phyloP scores from a whole-genome alignment of 2,329 filamentous ascomycete genomes.

The Calonectria fujianensis region DNA sequence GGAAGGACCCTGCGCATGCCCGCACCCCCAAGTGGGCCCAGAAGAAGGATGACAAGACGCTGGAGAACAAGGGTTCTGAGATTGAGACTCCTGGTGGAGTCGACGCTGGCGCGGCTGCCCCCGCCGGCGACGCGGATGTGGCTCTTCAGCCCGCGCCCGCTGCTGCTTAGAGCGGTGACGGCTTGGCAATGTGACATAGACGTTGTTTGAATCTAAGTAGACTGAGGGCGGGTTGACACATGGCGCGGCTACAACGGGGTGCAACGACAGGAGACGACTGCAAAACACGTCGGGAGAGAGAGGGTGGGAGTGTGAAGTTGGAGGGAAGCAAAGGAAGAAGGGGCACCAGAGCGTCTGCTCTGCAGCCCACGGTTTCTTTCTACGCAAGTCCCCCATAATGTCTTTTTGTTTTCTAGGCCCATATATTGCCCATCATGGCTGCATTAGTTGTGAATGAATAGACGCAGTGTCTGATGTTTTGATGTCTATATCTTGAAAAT shows the following conservation, averaged over 20 bases:
- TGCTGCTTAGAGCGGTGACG: slow-evolving; percentile 55
- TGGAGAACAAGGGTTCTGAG: slow-evolving; percentile 64
- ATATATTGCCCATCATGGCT: slow-evolving; percentile 45
- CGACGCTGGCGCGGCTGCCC: slow-evolving; percentile 57
- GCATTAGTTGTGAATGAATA: slow-evolving; percentile 49
- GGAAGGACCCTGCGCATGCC: slow-evolving; percentile 83
- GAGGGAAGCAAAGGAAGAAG: slow-evolving; percentile 27
- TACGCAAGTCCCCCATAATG: slow-evolving; percentile 39
- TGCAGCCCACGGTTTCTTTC: slow-evolving; percentile 33
- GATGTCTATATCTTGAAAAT: slow-evolving; percentile 19
- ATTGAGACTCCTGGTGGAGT: slow-evolving; percentile 57
- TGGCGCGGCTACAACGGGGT: slow-evolving; percentile 38
- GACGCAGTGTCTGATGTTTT: slow-evolving; percentile 36
- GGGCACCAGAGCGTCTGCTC: slow-evolving; percentile 9
- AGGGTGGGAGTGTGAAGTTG: slow-evolving; percentile 43
- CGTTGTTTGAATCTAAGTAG: slow-evolving; percentile 50
- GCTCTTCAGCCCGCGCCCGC: slow-evolving; percentile 62
- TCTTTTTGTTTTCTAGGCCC: slow-evolving; percentile 42
- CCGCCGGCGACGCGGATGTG: slow-evolving; percentile 57
- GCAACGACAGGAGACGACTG: slow-evolving; percentile 42
- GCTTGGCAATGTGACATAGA: slow-evolving; percentile 36
- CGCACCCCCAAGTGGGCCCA: slow-evolving; percentile 79
- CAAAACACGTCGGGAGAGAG: slow-evolving; percentile 42
- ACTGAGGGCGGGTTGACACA: slow-evolving; percentile 39
- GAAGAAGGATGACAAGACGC: slow-evolving; percentile 62